Evolutionary conservation across 2,329 filamentous ascomycete genomes (phyloP).

Genomic region (Hypoxylon sp.): DNA sequence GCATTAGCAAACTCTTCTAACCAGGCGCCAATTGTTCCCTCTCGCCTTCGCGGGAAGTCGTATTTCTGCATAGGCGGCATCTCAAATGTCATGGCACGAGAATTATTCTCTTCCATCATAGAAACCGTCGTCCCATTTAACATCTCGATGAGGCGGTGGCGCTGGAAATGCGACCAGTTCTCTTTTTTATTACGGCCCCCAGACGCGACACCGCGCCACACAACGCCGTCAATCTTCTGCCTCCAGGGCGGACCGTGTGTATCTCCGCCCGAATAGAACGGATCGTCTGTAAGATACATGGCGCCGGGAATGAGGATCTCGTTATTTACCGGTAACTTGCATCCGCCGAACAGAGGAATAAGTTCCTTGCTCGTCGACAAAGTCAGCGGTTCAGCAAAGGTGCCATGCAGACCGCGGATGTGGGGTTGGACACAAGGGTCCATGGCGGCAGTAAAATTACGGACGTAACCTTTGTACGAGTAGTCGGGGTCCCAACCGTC

Average conservation of each 20-base stretch:
- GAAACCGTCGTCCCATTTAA: conserved; percentile 73
- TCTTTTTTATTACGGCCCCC: conserved; percentile 67
- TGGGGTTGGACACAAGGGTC: conserved; percentile 70
- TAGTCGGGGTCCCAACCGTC: conserved; percentile 49
- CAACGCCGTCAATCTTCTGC: conserved; percentile 67
- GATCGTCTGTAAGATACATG: conserved; percentile 73
- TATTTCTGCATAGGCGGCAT: conserved; percentile 62
- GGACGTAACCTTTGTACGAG: conserved; percentile 63
- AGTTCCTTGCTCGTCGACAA: conserved; percentile 66
- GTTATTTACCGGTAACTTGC: conserved; percentile 71
- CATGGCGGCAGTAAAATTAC: conserved; percentile 68
- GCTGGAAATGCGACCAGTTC: conserved; percentile 78
- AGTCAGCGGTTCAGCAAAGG: conserved; percentile 66
- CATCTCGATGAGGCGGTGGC: conserved; percentile 79
- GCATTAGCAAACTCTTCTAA: conserved; percentile 48
- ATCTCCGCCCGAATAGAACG: conserved; percentile 70
- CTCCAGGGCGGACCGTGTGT: conserved; percentile 71
- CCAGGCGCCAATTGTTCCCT: conserved; percentile 50
- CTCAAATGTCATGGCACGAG: conserved; percentile 64
- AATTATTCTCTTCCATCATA: conserved; percentile 60
- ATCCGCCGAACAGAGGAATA: conserved; percentile 71
- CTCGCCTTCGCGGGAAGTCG: conserved; percentile 57
- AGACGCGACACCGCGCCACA: conserved; percentile 77
- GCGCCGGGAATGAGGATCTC: conserved; percentile 74
- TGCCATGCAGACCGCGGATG: conserved; percentile 64